Base-by-base conservation (phyloP, 768 basidiomycete species). In the Rhodotorula kratochvilovae region DNA sequence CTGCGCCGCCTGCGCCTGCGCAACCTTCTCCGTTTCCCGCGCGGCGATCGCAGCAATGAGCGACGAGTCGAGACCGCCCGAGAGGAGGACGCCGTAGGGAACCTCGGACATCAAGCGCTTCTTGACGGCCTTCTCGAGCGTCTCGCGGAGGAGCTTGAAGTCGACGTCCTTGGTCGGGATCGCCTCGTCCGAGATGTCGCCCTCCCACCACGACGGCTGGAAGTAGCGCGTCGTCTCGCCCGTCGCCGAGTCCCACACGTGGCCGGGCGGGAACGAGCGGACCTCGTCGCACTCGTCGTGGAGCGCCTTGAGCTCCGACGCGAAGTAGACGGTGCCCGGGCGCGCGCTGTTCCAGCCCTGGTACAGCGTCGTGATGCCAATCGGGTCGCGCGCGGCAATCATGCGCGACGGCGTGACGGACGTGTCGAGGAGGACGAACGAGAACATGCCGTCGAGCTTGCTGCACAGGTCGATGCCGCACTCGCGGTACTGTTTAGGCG, bases 91-190 rank as follows among this genome's bases (percentile, higher is more conserved):
- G 68, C 96, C 96, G 76, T 94, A 99, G 5, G 96, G 96, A 19
- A 98, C 96, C 81, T 99, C 96, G 42, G 90, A 90, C 96, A 99
- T 99, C 29, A 99, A 82, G 59, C 96, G 85, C 81, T 98, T 99
- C 77, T 88, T 86, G 60, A 99, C 96, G 23, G 96, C 91, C 42
- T 85, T 88, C 81, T 98, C 96, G 39, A 99, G 84, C 0, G 88
- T 85, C 79, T 90, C 87, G 53, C 94, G 86, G 43, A 99, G 81
- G 33, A 85, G 81, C 13, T 84, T 88, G 55, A 89, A 82, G 80
- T 98, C 86, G 21, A 84, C 85, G 12, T 85, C 75, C 43, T 82
- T 84, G 58, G 85, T 85, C 42, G 92, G 89, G 68, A 88, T 84
- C 21, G 81, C 82, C 10, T 82, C 81, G 23, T 82, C 84, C n/a